Conservation (phyloP, 805 yeast species). For the Metschnikowia picachoensis region DNA sequence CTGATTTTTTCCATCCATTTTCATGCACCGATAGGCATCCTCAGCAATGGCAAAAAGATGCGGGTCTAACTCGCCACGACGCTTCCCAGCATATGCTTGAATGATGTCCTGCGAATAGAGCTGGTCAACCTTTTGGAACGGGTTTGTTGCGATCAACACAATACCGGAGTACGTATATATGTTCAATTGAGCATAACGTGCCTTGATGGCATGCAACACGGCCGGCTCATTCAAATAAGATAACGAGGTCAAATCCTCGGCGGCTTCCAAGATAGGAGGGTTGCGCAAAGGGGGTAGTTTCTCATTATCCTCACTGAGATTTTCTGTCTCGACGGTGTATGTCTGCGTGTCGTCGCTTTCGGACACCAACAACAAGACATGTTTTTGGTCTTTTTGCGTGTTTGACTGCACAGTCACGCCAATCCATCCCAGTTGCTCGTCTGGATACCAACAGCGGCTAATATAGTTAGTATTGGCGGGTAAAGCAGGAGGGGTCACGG, state of each 20-base stretch:
- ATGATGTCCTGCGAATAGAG: slow-evolving; percentile 88
- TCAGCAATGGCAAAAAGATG: slow-evolving; percentile 97
- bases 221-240: slow-evolving; percentile 96
- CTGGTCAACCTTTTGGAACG: slow-evolving; percentile 89
- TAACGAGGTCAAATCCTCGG: slow-evolving; percentile 88
- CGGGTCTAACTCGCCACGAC: slow-evolving; percentile 94
- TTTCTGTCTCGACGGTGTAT: slow-evolving; percentile 46
- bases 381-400: slow-evolving; percentile 41
- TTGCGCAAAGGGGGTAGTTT: slow-evolving; percentile 79
- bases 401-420: slow-evolving; percentile 57
- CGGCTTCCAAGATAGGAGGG: slow-evolving; percentile 88
- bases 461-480: slow-evolving; percentile 4
- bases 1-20: slow-evolving; percentile 77
- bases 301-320: slow-evolving; percentile 48
- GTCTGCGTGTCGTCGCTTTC: slow-evolving; percentile 45
- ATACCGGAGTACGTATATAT: slow-evolving; percentile 97
- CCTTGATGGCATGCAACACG: slow-evolving; percentile 86
- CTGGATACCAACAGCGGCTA: slow-evolving; percentile 76
- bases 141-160: slow-evolving; percentile 93
- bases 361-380: slow-evolving; percentile 48
- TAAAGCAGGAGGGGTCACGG: no score
- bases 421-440: slow-evolving; percentile 68
- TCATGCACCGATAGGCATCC: slow-evolving; percentile 95
- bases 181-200: slow-evolving; percentile 83
- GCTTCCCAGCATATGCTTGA: slow-evolving; percentile 89